Evolutionary conservation across 352 stramenopile genomes (phyloP).

Genomic region (Globisporangium recalcitrans): DNA sequence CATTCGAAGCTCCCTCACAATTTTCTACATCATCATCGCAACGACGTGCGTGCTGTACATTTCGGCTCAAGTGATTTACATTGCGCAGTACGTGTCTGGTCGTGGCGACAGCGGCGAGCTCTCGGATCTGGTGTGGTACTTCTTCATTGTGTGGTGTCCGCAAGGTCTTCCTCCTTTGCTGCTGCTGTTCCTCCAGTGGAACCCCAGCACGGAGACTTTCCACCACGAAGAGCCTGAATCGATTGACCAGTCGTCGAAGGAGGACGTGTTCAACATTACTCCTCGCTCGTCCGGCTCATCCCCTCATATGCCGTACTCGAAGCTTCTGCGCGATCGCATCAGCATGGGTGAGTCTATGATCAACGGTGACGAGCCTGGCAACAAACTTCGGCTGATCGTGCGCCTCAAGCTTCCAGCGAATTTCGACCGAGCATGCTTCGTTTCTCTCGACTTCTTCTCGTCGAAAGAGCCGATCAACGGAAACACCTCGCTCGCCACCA

Average conservation of each 20-base stretch:
- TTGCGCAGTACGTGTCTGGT: conserved; percentile 74
- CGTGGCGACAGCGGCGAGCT: conserved; percentile 53
- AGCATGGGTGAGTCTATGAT: conserved; percentile 76
- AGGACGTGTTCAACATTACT: conserved; percentile 83
- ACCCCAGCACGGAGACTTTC: conserved; percentile 68
- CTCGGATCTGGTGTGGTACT: conserved; percentile 82
- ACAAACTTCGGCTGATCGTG: conserved; percentile 77
- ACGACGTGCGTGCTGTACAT: conserved; percentile 85
- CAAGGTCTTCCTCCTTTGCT: conserved; percentile 68
- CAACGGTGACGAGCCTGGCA: conserved; percentile 76
- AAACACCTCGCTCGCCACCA: conserved; percentile 40
- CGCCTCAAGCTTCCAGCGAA: conserved; percentile 70
- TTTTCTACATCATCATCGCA: conserved; percentile 86
- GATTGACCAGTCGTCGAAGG: conserved; percentile 66
- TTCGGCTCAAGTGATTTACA: conserved; percentile 85
- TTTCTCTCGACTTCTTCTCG: conserved; percentile 80
- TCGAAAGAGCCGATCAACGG: conserved; percentile 60
- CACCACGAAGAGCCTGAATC: conserved; percentile 54
- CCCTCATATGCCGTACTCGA: conserved; percentile 81
- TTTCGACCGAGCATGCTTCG: conserved; percentile 78
- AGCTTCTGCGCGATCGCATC: conserved; percentile 56
- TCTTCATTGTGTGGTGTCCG: conserved; percentile 84
- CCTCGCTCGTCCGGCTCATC: conserved; percentile 71
- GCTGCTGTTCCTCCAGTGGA: conserved; percentile 84
- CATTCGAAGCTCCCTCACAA: conserved; percentile 81